Base-by-base conservation (phyloP, 2,329 filamentous ascomycete genomes). In the Lasiodiplodia sp. region DNA sequence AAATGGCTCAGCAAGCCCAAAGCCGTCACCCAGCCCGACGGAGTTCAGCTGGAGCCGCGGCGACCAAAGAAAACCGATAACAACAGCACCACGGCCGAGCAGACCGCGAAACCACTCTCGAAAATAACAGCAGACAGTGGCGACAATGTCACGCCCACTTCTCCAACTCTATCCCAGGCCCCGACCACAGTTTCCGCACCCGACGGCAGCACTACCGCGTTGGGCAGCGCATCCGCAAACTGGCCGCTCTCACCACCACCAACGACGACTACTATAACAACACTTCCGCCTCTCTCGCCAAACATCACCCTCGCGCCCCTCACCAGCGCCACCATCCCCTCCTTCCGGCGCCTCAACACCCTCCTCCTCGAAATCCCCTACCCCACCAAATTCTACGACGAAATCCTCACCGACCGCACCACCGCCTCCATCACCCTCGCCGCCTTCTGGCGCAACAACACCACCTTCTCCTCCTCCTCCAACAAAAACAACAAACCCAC, bases 291-390 rank as follows among this genome's bases (percentile, higher is more conserved):
- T 14, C 77, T 84, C 1, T 79, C 81, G 6, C 78, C 84, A 11
- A 85, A 87, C 71, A 83, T 89, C 69, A 82, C 84, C 28, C 78
- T 90, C 57, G 81, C 84, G 3, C 78, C 84, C 3, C 81, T 89
- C 63, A 84, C 82, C n/a, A 81, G 82, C 44, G 81, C 81, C 28
- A 84, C 88, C 73, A 80, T 90, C 47, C 82, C 84, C 23, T 83
- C 84, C 8, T 83, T 89, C 75, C 86, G 85, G 73, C 85, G 85
- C 21, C 84, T 90, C 37, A 89, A 86, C 63, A 80, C 83, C 66
- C 78, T 89, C 4, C 82, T 89, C 2, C 82, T 91, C 1, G 88
- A 88, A 7, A 86, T 90, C 68, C 83, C 86, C 66, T 91, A 91
- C 74, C 84, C 86, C 3, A 83, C 85, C 57, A 83, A 81, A 21